phyloP scores from a whole-genome alignment of 352 stramenopile species.

The Achlya hypogyna region DNA sequence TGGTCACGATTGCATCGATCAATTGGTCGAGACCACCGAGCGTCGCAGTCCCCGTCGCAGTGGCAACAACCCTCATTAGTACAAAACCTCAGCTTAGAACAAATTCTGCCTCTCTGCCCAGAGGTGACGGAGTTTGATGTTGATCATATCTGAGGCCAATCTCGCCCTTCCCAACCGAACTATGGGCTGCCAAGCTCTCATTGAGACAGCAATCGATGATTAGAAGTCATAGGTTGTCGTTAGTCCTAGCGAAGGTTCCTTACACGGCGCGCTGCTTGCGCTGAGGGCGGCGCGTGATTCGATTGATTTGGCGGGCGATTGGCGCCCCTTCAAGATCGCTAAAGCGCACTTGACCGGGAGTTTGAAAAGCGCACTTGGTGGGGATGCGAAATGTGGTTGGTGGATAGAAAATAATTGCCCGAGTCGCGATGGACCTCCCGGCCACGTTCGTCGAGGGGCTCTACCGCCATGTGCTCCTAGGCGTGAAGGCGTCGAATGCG shows the following conservation, averaged over 20 bases:
- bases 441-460: conserved; percentile 17
- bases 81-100: too few species aligned
- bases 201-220: too few species aligned
- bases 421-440: conserved; percentile 9
- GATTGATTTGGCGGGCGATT: neutral
- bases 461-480: conserved; percentile 19
- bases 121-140: too few species aligned
- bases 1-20: neutral
- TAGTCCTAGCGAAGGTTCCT: too few species aligned
- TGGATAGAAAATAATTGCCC: neutral
- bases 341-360: neutral
- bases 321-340: neutral
- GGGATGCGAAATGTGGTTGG: neutral
- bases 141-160: too few species aligned
- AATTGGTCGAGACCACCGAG: neutral
- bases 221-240: too few species aligned
- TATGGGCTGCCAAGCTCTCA: too few species aligned
- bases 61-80: conserved; percentile 15
- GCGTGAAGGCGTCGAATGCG: conserved; percentile 74
- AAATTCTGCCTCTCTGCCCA: too few species aligned
- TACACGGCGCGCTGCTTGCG: too few species aligned
- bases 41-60: neutral
- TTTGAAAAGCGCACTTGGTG: neutral
- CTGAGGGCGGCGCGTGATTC: neutral
- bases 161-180: too few species aligned